phyloP scores from a whole-genome alignment of 108 stramenopile genomes.

The Licmophora abbreviata region DNA sequence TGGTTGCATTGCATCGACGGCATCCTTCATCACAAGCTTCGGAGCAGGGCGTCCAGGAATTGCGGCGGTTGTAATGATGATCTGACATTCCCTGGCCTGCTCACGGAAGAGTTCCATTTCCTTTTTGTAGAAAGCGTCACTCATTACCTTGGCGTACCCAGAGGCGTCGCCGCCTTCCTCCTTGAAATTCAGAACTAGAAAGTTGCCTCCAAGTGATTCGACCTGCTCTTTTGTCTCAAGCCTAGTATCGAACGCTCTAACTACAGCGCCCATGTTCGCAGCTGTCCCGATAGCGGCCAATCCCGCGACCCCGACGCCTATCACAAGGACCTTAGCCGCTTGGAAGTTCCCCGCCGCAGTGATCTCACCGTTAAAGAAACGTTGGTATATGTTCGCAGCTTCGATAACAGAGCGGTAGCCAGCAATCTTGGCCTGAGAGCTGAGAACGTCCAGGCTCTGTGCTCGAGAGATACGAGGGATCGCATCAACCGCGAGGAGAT shows the following conservation, averaged over 20 bases:
- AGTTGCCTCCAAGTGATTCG: constrained; percentile 79
- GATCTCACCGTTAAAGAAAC: constrained; percentile 79
- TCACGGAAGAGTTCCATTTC: constrained; percentile 68
- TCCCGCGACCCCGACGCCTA: constrained; percentile 89
- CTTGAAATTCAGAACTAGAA: constrained; percentile 49
- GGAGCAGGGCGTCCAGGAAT: constrained; percentile 85
- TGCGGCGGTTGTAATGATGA: constrained; percentile 86
- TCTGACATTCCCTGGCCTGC: constrained; percentile 60
- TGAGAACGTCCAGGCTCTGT: constrained; percentile 72
- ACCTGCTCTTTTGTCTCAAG: constrained; percentile 86
- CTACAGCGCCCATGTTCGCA: constrained; percentile 84
- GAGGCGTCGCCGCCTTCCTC: constrained; percentile 62
- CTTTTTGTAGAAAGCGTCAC: constrained; percentile 58
- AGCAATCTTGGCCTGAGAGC: constrained; percentile 86
- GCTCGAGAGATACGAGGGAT: constrained; percentile 75
- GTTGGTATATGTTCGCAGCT: constrained; percentile 67
- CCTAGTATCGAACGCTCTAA: constrained; percentile 82
- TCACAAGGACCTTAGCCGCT: constrained; percentile 80
- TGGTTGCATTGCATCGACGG: constrained; percentile 65
- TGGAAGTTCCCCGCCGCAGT: constrained; percentile 83
- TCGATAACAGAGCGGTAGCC: constrained; percentile 89
- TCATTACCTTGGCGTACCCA: constrained; percentile 92
- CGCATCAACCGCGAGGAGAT: constrained; percentile 53
- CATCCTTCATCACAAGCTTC: constrained; percentile 72
- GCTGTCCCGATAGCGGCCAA: constrained; percentile 82